A percentile compares a stretch with the other conserved stretches of the same genome.
These are phyloP conservation scores for Celoporthe dispersa DNA, from an alignment of 2,329 filamentous ascomycete species.

Conservation along the genomic window DNA sequence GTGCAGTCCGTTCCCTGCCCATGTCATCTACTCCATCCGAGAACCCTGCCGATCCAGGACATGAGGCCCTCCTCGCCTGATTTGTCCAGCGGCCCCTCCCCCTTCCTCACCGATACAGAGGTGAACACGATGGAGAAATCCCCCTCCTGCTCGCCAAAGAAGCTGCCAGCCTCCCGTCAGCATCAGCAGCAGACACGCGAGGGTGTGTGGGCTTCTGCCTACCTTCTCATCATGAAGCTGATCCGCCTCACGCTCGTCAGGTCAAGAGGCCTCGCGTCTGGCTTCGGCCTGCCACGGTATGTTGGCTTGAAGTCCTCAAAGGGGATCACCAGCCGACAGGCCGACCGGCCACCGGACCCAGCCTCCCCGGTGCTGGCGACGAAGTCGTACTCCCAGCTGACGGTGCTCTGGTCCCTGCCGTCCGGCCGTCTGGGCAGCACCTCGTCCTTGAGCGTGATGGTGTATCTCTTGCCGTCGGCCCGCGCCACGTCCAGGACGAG, in stretches of 20 bases:
- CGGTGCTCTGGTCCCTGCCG: conserved; percentile 71
- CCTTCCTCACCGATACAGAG: conserved; percentile 49
- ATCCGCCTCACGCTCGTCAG: conserved; percentile 65
- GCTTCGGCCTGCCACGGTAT: conserved; percentile 70
- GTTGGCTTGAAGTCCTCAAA: conserved; percentile 72
- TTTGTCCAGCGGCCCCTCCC: too few species aligned
- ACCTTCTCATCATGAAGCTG: conserved; percentile 84
- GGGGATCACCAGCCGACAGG: conserved; percentile 54
- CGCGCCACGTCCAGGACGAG: conserved; percentile 63
- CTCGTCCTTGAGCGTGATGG: conserved; percentile 74
- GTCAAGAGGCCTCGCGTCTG: conserved; percentile 64
- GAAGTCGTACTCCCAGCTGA: conserved; percentile 79
- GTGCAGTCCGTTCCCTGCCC: background rate
- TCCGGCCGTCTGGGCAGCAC: conserved; percentile 61
- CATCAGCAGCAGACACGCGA: background rate
- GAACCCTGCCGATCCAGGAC: conserved; percentile 18
- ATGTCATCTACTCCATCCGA: conserved; percentile 22
- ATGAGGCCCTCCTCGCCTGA: background rate
- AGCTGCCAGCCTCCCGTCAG: conserved; percentile 53
- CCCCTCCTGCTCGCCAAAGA: conserved; percentile 75
- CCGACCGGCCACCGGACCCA: conserved; percentile 27
- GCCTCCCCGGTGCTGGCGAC: conserved; percentile 9
- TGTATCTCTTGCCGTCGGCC: conserved; percentile 71
- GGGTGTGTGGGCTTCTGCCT: conserved; percentile 32
- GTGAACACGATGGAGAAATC: conserved; percentile 63